A percentile compares a stretch with the other conserved stretches of the same genome.
Evolutionary conservation across 768 basidiomycete genomes (phyloP).

Genomic region (Boletus vinaceobasis): DNA sequence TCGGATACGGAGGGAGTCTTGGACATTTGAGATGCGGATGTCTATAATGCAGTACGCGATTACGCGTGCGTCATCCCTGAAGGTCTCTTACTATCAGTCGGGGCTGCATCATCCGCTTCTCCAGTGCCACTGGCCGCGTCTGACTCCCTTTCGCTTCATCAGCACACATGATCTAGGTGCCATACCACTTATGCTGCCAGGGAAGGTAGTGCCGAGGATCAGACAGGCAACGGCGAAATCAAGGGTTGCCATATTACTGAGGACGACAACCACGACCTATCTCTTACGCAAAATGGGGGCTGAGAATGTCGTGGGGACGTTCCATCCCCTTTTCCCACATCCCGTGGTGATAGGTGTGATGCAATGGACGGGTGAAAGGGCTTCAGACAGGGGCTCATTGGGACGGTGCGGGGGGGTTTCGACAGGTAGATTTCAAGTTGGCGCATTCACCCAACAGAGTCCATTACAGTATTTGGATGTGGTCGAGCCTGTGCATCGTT

Average conservation of each 20-base stretch:
- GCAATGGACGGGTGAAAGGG: background rate
- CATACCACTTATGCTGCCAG: too few relatives aligned
- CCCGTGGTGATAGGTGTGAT: background rate
- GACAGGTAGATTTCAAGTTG: background rate
- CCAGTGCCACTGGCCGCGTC: too few relatives aligned
- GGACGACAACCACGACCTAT: background rate
- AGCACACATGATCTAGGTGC: too few relatives aligned
- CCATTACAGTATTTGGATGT: background rate
- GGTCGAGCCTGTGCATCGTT: background rate
- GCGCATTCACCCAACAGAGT: background rate
- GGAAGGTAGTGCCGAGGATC: too few relatives aligned
- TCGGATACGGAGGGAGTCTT: background rate
- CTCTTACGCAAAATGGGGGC: background rate
- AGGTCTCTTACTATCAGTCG: background rate
- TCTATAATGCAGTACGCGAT: background rate
- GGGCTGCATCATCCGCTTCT: background rate
- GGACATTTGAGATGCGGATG: background rate
- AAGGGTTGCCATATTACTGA: too few relatives aligned
- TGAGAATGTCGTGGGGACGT: background rate
- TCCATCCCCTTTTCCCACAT: background rate
- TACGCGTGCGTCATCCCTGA: background rate
- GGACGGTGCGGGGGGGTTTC: background rate
- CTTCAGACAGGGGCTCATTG: background rate
- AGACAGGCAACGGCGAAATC: too few relatives aligned
- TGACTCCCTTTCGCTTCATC: too few relatives aligned